A percentile compares a stretch with the other conserved stretches of the same genome.
Conservation (phyloP, 2,329 filamentous ascomycete genomes). For the Trichoderma pleuroti region DNA sequence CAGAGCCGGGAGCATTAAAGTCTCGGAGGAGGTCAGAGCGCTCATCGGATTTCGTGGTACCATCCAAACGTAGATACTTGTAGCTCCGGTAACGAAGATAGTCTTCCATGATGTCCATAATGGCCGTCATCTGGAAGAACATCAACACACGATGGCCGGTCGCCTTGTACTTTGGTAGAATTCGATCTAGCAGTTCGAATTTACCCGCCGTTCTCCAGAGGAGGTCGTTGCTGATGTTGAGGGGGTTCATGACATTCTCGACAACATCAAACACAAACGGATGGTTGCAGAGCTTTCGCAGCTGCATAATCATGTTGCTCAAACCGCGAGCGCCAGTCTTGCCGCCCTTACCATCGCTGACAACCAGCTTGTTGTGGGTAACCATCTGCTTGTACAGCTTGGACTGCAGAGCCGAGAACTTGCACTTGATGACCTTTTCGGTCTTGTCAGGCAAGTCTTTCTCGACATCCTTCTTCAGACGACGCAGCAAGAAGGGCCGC, state of each 20-base stretch:
- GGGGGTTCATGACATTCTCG: conserved; percentile 95
- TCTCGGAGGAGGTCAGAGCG: conserved; percentile 82
- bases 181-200: conserved; percentile 89
- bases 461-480: conserved; percentile 99
- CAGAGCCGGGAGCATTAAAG: conserved; percentile 87
- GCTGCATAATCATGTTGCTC: conserved; percentile 99
- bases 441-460: conserved; percentile 99
- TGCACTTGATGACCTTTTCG: conserved; percentile 98
- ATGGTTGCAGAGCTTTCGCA: conserved; percentile 98
- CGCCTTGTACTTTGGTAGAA: conserved; percentile 87
- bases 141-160: conserved; percentile 95
- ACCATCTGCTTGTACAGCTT: conserved; percentile 98
- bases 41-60: conserved; percentile 96
- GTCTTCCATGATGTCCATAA: conserved; percentile 99
- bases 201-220: conserved; percentile 96
- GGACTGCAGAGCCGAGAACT: conserved; percentile 89
- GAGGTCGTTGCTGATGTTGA: conserved; percentile 82
- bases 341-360: conserved; percentile 91
- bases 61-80: conserved; percentile 87
- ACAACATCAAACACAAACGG: conserved; percentile 98
- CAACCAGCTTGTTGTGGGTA: conserved; percentile 88
- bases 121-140: conserved; percentile 99
- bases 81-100: conserved; percentile 82
- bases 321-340: conserved; percentile 91
- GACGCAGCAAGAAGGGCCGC: conserved; percentile 92